Base-by-base conservation (phyloP, 148 eudicot species). In the Spergularia bocconei region DNA sequence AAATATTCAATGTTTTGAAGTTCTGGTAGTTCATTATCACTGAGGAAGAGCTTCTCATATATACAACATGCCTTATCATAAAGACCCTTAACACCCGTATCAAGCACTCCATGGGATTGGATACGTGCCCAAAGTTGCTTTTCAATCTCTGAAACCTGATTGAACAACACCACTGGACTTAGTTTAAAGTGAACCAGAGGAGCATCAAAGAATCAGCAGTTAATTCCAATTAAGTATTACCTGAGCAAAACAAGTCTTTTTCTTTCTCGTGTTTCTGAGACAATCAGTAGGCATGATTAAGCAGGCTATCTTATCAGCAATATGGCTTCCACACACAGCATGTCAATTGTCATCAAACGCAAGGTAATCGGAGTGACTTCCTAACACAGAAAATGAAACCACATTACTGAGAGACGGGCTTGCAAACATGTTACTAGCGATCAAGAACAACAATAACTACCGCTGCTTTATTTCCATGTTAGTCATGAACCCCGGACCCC, bases 1-100 rank as follows among this genome's bases (percentile, higher is more conserved):
- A 83, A 85, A 74, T 81, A 87, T 67, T 95, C 98, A 61, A 81
- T 75, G 54, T 86, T 89, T 77, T 90, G 96, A 82, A 85, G 89
- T 20, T 89, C 86, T 11, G 70, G 67, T 51, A 79, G 76, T 57
- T 84, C 88, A 69, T 79, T 78, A 73, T 85, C 77, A 69, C 77
- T 74, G 52, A 90, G 78, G 63, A 95, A 87, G 72, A 86, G 74
- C n/a, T 86, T 82, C 83, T 90, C 93, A 71, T 90, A 90, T 56
- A 77, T 69, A 36, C 83, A 71, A 60, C 97, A 84, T 50, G 85
- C 88, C 67, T 83, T 83, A 5, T 47, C 82, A 72, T 95, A 89
- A 38, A 92, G 77, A 51, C 78, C 85, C 78, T 79, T 85, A 21
- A 85, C 96, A 60, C 83, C 86, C 20, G 65, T 67, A 52, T 85